phyloP scores from a whole-genome alignment of 352 stramenopile genomes.

The Pythium aristosporum region DNA sequence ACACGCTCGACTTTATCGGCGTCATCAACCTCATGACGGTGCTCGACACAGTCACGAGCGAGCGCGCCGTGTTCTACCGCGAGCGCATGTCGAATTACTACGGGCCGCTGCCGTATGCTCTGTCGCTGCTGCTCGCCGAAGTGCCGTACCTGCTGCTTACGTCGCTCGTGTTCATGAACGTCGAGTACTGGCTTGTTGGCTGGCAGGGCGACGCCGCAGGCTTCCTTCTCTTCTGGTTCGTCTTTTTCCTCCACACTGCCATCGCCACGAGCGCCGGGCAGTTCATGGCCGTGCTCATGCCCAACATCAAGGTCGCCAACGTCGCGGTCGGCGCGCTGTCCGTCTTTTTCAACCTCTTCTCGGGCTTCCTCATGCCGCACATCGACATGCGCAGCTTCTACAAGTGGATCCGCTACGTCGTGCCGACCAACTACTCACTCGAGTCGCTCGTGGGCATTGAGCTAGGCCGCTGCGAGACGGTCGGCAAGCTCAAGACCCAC shows the following conservation, averaged over 20 bases:
- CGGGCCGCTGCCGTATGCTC: conserved; percentile 35
- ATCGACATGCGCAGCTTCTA: conserved; percentile 38
- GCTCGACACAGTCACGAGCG: conserved; percentile 24
- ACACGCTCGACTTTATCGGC: conserved; percentile 67
- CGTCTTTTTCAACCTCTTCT: conserved; percentile 52
- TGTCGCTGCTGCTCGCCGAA: conserved; percentile 45
- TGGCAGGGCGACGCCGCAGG: conserved; percentile 26
- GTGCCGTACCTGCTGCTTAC: conserved; percentile 38
- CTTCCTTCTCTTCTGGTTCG: conserved; percentile 46
- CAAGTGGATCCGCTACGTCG: conserved; percentile 43
- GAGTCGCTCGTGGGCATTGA: conserved; percentile 28
- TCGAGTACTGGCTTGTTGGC: conserved; percentile 51
- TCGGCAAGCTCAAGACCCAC: conserved; percentile 7
- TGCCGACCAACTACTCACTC: conserved; percentile 41
- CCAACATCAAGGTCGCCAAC: conserved; percentile 54
- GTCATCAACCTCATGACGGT: conserved; percentile 40
- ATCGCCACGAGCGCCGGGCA: conserved; percentile 40
- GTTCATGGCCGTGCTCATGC: conserved; percentile 46
- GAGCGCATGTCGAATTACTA: conserved; percentile 54
- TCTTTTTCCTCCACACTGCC: conserved; percentile 46
- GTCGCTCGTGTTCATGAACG: conserved; percentile 34
- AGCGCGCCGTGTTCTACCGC: conserved; percentile 37
- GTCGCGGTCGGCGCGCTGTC: conserved; percentile 45
- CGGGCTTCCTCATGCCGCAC: conserved; percentile 38
- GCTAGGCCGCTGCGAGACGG: conserved; percentile 27